Evolutionary conservation across 805 yeast genomes (phyloP).

Genomic region (Wickerhamomyces xylosicus): DNA sequence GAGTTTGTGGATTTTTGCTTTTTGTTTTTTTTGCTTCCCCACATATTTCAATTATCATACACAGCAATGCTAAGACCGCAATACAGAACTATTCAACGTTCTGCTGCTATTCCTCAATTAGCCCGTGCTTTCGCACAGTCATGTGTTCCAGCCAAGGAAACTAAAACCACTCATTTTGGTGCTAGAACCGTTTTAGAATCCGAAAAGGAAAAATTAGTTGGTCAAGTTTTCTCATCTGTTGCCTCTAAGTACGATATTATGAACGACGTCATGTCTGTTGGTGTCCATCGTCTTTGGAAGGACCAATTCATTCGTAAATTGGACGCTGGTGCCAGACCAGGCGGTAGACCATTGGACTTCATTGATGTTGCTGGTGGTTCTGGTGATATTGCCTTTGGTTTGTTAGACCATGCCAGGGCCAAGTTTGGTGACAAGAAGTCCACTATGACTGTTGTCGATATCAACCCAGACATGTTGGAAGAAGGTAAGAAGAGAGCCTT

Average conservation of each 20-base stretch:
- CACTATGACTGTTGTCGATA: conserved; percentile 87
- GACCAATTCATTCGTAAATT: conserved; percentile 76
- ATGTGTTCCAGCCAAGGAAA: conserved; percentile 1
- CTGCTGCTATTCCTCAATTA: background rate
- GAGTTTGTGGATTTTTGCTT: background rate
- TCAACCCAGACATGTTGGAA: conserved; percentile 89
- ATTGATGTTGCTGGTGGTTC: conserved; percentile 98
- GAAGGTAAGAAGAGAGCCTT: conserved; percentile 81
- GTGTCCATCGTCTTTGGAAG: conserved; percentile 93
- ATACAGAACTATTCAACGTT: conserved; percentile 1
- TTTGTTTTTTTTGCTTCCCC: too few relatives aligned
- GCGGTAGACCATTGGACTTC: conserved; percentile 72
- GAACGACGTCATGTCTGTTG: conserved; percentile 98
- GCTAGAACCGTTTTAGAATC: conserved; percentile 69
- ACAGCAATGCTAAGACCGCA: conserved; percentile 3
- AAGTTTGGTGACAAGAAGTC: conserved; percentile 66
- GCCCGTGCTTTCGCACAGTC: conserved; percentile 4
- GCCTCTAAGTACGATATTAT: conserved; percentile 90
- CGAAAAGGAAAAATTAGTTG: conserved; percentile 76
- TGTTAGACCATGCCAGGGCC: conserved; percentile 80
- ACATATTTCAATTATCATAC: too few relatives aligned
- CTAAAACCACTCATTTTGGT: conserved; percentile 84
- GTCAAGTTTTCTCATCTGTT: conserved; percentile 86
- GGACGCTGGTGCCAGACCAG: conserved; percentile 92
- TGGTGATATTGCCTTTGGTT: conserved; percentile 95